Conservation (phyloP, 2,329 filamentous ascomycete species). For the Alternaria brassicae region DNA sequence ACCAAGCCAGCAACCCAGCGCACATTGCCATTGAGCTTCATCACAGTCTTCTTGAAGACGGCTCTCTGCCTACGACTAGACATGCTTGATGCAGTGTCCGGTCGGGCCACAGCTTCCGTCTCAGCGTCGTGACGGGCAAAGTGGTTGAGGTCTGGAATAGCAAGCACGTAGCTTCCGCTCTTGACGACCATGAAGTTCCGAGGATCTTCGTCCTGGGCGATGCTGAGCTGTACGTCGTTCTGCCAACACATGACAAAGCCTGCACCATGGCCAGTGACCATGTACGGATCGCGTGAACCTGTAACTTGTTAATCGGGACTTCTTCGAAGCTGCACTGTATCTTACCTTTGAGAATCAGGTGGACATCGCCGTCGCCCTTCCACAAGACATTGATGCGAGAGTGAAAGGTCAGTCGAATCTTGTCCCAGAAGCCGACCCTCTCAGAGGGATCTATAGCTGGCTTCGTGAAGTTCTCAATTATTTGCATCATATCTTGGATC, state of each 20-base stretch:
- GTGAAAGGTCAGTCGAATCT: constrained; percentile 92
- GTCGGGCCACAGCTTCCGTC: constrained; percentile 60
- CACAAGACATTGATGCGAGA: constrained; percentile 87
- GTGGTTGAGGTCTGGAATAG: constrained; percentile 90
- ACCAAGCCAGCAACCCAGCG: constrained; percentile 90
- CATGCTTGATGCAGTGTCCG: constrained; percentile 63
- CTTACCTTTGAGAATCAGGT: constrained; percentile 84
- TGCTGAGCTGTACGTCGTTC: constrained; percentile 86
- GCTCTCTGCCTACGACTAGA: constrained; percentile 75
- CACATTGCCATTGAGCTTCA: constrained; percentile 97
- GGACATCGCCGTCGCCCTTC: constrained; percentile 95
- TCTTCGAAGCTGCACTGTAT: not conserved
- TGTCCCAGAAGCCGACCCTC: constrained; percentile 97
- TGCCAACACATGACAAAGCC: constrained; percentile 99
- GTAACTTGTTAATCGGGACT: constrained; percentile 11
- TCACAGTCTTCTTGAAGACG: constrained; percentile 97
- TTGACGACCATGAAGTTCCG: constrained; percentile 95
- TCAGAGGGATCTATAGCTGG: constrained; percentile 93
- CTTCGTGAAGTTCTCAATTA: constrained; percentile 96
- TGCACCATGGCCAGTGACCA: constrained; percentile 88
- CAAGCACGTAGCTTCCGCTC: constrained; percentile 92
- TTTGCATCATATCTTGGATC: constrained; percentile 99
- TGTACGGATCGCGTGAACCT: constrained; percentile 87
- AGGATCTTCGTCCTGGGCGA: constrained; percentile 85
- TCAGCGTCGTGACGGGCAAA: constrained; percentile 74